These are phyloP conservation scores for Rhodamnia rubescens DNA, from an alignment of 345 rosid genomes.

Conservation along the genomic window DNA sequence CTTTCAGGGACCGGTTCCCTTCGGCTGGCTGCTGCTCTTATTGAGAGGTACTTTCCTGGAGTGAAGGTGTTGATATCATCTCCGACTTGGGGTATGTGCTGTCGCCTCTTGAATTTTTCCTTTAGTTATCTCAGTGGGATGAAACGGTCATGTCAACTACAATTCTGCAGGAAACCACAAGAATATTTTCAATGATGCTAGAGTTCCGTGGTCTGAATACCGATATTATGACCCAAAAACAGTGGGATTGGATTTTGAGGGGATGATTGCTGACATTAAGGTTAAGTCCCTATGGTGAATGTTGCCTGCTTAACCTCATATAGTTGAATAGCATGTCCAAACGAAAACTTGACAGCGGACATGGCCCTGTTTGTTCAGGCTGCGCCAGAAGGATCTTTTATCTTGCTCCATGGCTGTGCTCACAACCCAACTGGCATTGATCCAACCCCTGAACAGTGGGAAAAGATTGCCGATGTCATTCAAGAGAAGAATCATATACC, in stretches of 20 bases:
- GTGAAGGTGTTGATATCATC: slow-evolving; percentile 83
- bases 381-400: slow-evolving; percentile 89
- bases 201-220: slow-evolving; percentile 95
- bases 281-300: slow-evolving; percentile 10
- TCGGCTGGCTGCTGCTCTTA: slow-evolving; percentile 85
- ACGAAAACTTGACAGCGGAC: neutral
- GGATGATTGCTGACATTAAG: slow-evolving; percentile 91
- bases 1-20: slow-evolving; percentile 98
- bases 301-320: neutral
- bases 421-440: slow-evolving; percentile 99
- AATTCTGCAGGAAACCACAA: slow-evolving; percentile 77
- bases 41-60: slow-evolving; percentile 87
- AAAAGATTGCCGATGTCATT: slow-evolving; percentile 75
- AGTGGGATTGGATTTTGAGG: slow-evolving; percentile 97
- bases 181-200: slow-evolving; percentile 92
- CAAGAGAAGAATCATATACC: slow-evolving; percentile 92
- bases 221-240: slow-evolving; percentile 94
- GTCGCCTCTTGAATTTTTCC: neutral
- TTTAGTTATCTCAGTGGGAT: neutral
- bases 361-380: slow-evolving; percentile 31
- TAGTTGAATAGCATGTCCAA: neutral
- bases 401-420: slow-evolving; percentile 98
- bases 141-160: neutral
- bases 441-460: slow-evolving; percentile 95
- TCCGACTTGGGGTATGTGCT: slow-evolving; percentile 78